Base-by-base conservation (phyloP, 176 grass and related monocot species). In the Pharus latifolius region DNA sequence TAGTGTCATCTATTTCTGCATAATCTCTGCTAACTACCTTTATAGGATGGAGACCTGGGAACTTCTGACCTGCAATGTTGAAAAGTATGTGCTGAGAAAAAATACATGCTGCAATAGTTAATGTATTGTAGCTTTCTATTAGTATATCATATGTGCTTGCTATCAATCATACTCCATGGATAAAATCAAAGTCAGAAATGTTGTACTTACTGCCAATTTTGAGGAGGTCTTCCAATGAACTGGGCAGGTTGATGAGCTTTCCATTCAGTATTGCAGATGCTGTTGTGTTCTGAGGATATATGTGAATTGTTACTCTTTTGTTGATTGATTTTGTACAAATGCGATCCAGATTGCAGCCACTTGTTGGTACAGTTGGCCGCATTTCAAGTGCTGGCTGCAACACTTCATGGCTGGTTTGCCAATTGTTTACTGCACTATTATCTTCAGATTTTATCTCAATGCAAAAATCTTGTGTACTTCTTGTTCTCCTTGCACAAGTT, bases 1-100 rank as follows among this genome's bases (percentile, higher is more conserved):
- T 25, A 25, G 88, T 86, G 68, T 94, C 87, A 66, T 99, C 90
- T 83, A 99, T 99, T 81, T 99, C 95, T 60, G 87, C 90, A 14
- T 83, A 55, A 69, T 94, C 95, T 91, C 69, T 64, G 61, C 67
- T 99, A 49, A 94, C 47, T 45, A 91, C 49, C 77, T 78, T 88
- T 66, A 26, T 91, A 32, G 87, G 87, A 50, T 74, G 63, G 76
- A 67, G 74, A 61, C 85, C 82, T 42, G 56, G 52, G 74, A 94
- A 91, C 76, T 91, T 88, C 55, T 91, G 77, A 45, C 76, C 95
- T 99, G 90, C 67, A 81, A 71, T 45, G 32, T 44, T 22, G 64
- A 57, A 44, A 44, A 70, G 63, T n/a, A n/a, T n/a, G n/a, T n/a
- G n/a, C n/a, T n/a, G n/a, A n/a, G 46, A 37, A 6, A n/a, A 45